A percentile compares a stretch with the other conserved stretches of the same genome.
Conservation (phyloP, 108 stramenopile species). For the Schizochytrium sp. region DNA sequence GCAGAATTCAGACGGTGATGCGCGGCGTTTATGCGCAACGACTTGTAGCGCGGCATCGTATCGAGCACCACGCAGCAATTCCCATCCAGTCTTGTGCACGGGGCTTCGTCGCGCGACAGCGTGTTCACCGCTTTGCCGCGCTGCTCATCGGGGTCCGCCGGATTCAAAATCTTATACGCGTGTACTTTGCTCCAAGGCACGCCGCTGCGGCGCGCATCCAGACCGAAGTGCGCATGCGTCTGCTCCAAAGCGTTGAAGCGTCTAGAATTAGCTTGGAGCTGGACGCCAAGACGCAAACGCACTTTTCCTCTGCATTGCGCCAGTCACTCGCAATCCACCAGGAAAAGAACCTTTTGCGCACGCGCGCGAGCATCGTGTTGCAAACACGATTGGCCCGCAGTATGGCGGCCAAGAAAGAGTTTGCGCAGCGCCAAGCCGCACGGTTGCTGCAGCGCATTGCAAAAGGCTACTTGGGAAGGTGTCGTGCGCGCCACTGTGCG, state of each 20-base stretch:
- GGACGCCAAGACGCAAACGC: too few relatives aligned
- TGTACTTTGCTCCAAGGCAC: background rate
- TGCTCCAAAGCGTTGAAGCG: too few relatives aligned
- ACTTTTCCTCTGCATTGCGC: too few relatives aligned
- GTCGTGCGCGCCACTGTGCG: background rate
- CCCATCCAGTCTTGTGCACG: background rate
- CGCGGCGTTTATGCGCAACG: background rate
- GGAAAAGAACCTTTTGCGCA: too few relatives aligned
- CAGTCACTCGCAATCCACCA: too few relatives aligned
- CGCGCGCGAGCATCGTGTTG: background rate
- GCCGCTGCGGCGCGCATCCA: background rate
- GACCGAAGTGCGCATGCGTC: background rate
- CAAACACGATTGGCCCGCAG: background rate
- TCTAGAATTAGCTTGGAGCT: too few relatives aligned
- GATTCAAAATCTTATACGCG: background rate
- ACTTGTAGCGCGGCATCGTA: background rate
- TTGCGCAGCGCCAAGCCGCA: background rate
- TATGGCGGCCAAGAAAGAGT: background rate
- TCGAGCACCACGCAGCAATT: background rate
- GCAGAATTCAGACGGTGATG: background rate
- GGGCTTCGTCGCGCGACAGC: background rate
- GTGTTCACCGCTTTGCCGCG: background rate
- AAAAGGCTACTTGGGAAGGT: background rate
- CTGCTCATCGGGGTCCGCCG: background rate
- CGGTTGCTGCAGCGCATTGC: background rate